These are phyloP conservation scores for Ophiostoma ulmi DNA, from an alignment of 2,329 filamentous ascomycete species.

Conservation along the genomic window DNA sequence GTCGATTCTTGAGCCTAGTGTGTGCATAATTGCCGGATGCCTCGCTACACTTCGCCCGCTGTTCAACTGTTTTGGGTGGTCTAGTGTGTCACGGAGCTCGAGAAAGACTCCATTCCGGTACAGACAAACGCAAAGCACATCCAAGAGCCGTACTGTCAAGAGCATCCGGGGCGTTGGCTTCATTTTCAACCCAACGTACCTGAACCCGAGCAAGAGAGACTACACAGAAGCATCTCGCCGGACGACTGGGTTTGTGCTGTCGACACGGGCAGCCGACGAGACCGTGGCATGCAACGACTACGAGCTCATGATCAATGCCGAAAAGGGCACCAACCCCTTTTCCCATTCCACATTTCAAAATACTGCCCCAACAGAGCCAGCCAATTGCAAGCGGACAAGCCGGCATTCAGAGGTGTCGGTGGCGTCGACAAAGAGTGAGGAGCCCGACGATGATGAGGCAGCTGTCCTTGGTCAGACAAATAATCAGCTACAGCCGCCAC, in stretches of 20 bases:
- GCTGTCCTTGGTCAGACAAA: conserved; percentile 5
- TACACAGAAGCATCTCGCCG: background rate
- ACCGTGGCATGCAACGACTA: conserved; percentile 14
- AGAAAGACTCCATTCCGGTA: conserved; percentile 12
- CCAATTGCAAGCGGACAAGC: background rate
- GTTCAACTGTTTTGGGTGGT: conserved; percentile 23
- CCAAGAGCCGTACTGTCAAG: conserved; percentile 17
- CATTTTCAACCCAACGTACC: conserved; percentile 2
- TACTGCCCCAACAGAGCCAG: background rate
- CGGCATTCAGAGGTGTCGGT: background rate
- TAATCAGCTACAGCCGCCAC: background rate
- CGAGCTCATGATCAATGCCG: conserved; percentile 19
- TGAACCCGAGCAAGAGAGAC: background rate
- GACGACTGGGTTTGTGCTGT: background rate
- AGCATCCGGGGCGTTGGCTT: conserved; percentile 12
- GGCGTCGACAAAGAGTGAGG: background rate
- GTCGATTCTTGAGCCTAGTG: conserved; percentile 37
- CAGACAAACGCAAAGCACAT: conserved; percentile 6
- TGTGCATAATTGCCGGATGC: conserved; percentile 38
- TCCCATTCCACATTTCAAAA: background rate
- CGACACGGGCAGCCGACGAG: background rate
- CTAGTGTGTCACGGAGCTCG: background rate
- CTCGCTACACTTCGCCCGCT: conserved; percentile 31
- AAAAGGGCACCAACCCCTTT: conserved; percentile 14
- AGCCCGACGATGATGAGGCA: background rate